Conservation (phyloP, 228 moss, liverwort and hornwort genomes). For the Sphagnum magellanicum region DNA sequence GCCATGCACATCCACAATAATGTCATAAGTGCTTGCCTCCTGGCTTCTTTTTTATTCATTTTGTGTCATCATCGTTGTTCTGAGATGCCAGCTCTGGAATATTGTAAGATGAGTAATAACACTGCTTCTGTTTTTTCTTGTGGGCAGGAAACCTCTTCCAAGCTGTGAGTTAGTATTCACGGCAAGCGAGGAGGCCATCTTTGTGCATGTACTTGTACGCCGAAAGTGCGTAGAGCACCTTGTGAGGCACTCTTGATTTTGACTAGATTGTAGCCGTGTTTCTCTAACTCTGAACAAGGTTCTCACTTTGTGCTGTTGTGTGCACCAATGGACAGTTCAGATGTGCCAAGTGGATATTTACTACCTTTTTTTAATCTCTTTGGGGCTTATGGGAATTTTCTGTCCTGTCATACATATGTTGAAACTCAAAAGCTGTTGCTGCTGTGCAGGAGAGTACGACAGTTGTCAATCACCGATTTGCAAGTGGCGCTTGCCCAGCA, state of each 20-base stretch:
- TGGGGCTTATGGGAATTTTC: too few species aligned
- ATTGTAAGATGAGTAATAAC: background rate
- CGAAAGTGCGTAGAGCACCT: constrained; percentile 89
- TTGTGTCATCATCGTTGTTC: background rate
- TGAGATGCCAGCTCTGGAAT: background rate
- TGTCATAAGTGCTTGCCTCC: too few species aligned
- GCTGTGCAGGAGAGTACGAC: constrained; percentile 76
- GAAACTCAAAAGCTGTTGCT: background rate
- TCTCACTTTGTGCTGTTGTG: too few species aligned
- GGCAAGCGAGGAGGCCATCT: constrained; percentile 95
- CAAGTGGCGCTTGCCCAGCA: constrained; percentile 72
- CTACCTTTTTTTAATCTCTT: too few species aligned
- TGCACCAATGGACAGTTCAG: too few species aligned
- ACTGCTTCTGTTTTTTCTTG: background rate
- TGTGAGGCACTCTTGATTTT: constrained; percentile 63
- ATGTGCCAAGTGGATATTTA: too few species aligned
- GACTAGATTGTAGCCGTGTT: background rate
- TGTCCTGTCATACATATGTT: too few species aligned
- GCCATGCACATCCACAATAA: too few species aligned
- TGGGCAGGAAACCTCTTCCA: constrained; percentile 74
- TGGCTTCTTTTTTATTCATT: too few species aligned
- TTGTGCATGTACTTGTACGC: constrained; percentile 89
- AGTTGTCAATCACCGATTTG: constrained; percentile 64
- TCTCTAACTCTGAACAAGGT: background rate
- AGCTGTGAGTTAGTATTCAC: constrained; percentile 89